Percentiles rank a stretch among this genome's conserved stretches.
phyloP scores from a whole-genome alignment of 495 filamentous ascomycete species.

The Penicillium macrosclerotiorum region DNA sequence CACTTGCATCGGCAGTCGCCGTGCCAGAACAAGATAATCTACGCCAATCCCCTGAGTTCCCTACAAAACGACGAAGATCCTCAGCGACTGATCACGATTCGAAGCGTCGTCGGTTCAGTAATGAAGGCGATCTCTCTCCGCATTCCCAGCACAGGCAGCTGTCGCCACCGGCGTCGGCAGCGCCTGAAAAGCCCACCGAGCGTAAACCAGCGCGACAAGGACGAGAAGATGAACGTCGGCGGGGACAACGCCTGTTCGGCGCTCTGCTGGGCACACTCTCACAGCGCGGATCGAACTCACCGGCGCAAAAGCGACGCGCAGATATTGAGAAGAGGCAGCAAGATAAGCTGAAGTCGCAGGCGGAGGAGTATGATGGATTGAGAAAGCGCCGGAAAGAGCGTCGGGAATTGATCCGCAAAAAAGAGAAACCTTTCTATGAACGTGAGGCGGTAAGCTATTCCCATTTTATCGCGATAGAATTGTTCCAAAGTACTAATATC shows the following conservation, averaged over 20 bases:
- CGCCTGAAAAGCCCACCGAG: slow-evolving; percentile 32
- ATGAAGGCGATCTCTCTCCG: slow-evolving; percentile 26
- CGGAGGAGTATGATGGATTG: slow-evolving; percentile 66
- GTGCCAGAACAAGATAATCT: slow-evolving; percentile 50
- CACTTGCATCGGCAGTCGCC: slow-evolving; percentile 65
- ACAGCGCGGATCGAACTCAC: slow-evolving; percentile 64
- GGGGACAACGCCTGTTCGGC: slow-evolving; percentile 87
- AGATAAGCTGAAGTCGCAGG: slow-evolving; percentile 74
- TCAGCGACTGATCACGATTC: slow-evolving; percentile 49
- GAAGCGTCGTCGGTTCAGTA: slow-evolving; percentile 56
- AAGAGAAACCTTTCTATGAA: slow-evolving; percentile 75
- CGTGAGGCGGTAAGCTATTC: slow-evolving; percentile 66
- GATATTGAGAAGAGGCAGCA: slow-evolving; percentile 91
- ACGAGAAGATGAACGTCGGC: slow-evolving; percentile 73
- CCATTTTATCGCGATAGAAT: background rate
- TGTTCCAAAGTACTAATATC: too few relatives aligned
- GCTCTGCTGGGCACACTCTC: slow-evolving; percentile 84
- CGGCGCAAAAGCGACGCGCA: slow-evolving; percentile 71
- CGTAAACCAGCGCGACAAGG: slow-evolving; percentile 47
- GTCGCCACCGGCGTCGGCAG: slow-evolving; percentile 9
- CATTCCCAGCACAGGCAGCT: slow-evolving; percentile 10
- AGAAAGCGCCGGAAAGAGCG: slow-evolving; percentile 62
- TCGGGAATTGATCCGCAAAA: slow-evolving; percentile 55
- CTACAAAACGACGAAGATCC: slow-evolving; percentile 57
- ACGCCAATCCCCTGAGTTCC: slow-evolving; percentile 27